Evolutionary conservation across 148 eudicot species (phyloP), one percentile per base, ranked within the genome.

Genomic region (Camellia sinensis): DNA sequence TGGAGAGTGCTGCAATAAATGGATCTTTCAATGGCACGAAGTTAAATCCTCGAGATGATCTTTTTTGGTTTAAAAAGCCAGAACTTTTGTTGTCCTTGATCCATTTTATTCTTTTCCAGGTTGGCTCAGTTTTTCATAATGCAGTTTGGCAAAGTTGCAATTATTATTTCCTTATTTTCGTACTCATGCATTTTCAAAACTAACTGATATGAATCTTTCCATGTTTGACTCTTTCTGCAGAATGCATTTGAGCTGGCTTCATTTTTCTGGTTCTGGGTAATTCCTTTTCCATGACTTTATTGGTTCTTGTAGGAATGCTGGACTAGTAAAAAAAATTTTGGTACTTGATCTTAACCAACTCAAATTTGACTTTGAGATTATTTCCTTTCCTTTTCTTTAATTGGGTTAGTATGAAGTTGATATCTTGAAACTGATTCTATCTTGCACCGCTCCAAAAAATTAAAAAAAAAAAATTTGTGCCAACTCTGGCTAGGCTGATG

Each of bases 191-290:
- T 22, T 65, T 53, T 37, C 9, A 17, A 72, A 41, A 66, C 77
- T 78, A 73, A 77, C 74, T 78, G 67, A 77, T 43, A 41, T 17
- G 11, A 19, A 11, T 29, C 9, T 72, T 67, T 81, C 75, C 68
- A 71, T 68, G 62, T 61, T 74, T 82, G 13, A 71, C 50, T 17
- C 22, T 74, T 75, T 48, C 63, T 85, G 89, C 98, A 94, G 98
- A 95, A 95, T 85, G 90, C 98, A 6, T 95, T 95, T 79, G 98
- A 95, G 91, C 89, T 95, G 80, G 98, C 98, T 78, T 95, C 98
- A 4, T 91, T 95, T 84, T 92, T 95, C 83, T 95, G 98, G 98
- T 95, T 92, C 89, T 95, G 98, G 98, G 98, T 95, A 94, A 18
- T 62, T 80, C 76, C 70, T 81, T 57, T 40, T 73, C 37, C 79